Conservation (phyloP, 768 basidiomycete species). For the Cystobasidium tubakii region DNA sequence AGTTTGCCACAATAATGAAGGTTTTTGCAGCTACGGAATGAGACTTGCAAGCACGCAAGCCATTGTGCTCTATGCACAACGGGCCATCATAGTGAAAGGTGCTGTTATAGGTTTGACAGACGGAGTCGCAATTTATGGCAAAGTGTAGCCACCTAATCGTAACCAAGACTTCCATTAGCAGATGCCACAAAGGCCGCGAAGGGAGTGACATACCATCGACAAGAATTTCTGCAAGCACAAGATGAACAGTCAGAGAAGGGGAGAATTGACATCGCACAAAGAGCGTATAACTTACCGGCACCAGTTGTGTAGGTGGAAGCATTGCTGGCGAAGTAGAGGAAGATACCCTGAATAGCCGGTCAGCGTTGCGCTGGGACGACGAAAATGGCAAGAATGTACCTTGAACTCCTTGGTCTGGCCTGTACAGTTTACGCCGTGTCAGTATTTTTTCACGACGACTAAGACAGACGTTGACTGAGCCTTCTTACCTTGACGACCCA, state of each 20-base stretch:
- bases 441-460: neutral
- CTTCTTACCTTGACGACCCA: constrained; percentile 39
- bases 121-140: neutral
- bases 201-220: constrained; percentile 8
- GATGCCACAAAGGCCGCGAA: too few relatives aligned
- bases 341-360: constrained; percentile 37
- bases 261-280: neutral
- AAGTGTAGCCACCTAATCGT: constrained; percentile 22
- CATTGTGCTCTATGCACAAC: too few relatives aligned
- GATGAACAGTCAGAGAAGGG: neutral
- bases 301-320: constrained; percentile 49
- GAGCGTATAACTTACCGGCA: neutral
- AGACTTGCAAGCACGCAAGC: neutral
- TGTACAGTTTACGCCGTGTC: neutral
- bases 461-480: neutral
- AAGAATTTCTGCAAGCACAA: constrained; percentile 1
- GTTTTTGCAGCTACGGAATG: neutral
- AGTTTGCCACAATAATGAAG: too few relatives aligned
- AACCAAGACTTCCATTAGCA: neutral
- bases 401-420: constrained; percentile 35
- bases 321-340: constrained; percentile 48
- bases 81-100: too few relatives aligned
- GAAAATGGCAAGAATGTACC: neutral
- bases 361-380: neutral
- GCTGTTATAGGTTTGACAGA: too few relatives aligned